Conservation (phyloP, 2,329 filamentous ascomycete genomes). For the Davidsoniella australis region DNA sequence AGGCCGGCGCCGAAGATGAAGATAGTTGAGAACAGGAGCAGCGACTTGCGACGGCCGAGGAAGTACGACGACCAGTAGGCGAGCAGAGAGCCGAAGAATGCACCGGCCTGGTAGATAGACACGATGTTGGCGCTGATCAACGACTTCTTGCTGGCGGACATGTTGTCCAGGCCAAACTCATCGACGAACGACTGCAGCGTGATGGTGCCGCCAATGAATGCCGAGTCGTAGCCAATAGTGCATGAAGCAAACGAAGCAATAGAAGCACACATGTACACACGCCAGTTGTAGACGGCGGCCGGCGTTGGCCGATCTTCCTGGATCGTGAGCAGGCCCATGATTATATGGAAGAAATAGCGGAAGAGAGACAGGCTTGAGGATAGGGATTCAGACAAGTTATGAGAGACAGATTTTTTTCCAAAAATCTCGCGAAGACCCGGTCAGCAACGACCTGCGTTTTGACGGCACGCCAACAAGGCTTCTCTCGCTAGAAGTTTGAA, state of each 20-base stretch:
- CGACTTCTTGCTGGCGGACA: slow-evolving; percentile 31
- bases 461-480: too few species aligned
- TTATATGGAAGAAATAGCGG: background rate
- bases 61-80: slow-evolving; percentile 51
- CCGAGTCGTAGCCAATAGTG: slow-evolving; percentile 37
- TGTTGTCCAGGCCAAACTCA: slow-evolving; percentile 47
- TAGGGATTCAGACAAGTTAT: background rate
- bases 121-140: slow-evolving; percentile 60
- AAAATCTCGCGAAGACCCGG: too few species aligned
- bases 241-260: slow-evolving; percentile 39
- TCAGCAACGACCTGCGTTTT: too few species aligned
- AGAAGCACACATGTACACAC: slow-evolving; percentile 36
- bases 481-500: too few species aligned
- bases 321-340: slow-evolving; percentile 31
- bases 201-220: slow-evolving; percentile 65
- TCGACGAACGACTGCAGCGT: slow-evolving; percentile 30
- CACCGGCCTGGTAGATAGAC: slow-evolving; percentile 61
- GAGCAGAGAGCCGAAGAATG: slow-evolving; percentile 63
- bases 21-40: slow-evolving; percentile 42
- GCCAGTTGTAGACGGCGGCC: slow-evolving; percentile 42
- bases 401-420: background rate
- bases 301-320: slow-evolving; percentile 41
- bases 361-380: too few species aligned
- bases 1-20: slow-evolving; percentile 52
- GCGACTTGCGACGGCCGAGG: slow-evolving; percentile 46